Conservation (phyloP, 108 stramenopile species). For the Skeletonema marinoi region DNA sequence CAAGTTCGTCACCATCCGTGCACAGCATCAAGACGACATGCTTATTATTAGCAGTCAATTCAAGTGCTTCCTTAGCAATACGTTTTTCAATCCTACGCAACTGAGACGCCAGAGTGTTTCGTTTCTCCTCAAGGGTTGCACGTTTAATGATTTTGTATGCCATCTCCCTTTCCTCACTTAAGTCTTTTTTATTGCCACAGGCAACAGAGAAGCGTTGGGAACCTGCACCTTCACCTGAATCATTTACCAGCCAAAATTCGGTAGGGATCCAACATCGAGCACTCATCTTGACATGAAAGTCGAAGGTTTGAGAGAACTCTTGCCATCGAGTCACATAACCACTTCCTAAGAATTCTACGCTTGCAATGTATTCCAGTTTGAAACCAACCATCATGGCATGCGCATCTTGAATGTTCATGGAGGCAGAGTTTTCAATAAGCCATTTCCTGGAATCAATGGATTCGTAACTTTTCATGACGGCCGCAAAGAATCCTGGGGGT, state of each 20-base stretch:
- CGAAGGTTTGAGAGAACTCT: conserved; percentile 18
- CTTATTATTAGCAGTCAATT: conserved; percentile 25
- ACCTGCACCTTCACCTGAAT: not conserved
- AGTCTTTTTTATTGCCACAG: not conserved
- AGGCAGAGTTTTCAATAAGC: conserved; percentile 37
- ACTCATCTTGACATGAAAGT: conserved; percentile 30
- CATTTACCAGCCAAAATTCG: conserved; percentile 33
- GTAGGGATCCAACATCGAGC: conserved; percentile 21
- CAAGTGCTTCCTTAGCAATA: conserved; percentile 4
- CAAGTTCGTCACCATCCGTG: conserved; percentile 53
- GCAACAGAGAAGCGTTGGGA: conserved; percentile 8
- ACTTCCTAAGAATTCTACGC: no score
- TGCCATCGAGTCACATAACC: conserved; percentile 25
- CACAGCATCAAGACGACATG: conserved; percentile 50
- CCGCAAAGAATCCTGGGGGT: not conserved
- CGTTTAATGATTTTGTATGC: not conserved
- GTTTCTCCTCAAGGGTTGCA: not conserved
- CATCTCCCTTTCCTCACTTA: conserved; percentile 1
- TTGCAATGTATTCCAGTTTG: not conserved
- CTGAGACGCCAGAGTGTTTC: conserved; percentile 15
- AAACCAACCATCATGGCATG: not conserved
- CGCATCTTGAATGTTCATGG: conserved; percentile 24
- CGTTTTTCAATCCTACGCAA: conserved; percentile 5
- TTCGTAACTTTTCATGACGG: not conserved
- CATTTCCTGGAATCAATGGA: conserved; percentile 15